These are phyloP conservation scores for Yarrowia divulgata DNA, from an alignment of 805 yeast genomes.

Conservation along the genomic window DNA sequence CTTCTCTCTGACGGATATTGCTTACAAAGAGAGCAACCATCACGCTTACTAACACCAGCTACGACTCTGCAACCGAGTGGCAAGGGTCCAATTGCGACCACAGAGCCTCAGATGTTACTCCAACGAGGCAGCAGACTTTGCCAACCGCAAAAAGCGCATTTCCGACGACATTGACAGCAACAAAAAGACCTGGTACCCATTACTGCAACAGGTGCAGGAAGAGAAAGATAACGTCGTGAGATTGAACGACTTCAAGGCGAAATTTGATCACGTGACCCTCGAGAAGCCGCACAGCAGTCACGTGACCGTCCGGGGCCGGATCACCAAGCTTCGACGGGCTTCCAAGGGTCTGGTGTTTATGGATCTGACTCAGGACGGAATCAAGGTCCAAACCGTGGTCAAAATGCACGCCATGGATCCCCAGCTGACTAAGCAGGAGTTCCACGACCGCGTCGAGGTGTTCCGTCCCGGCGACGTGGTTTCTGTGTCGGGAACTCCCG, in stretches of 20 bases:
- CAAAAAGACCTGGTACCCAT: constrained; percentile 39
- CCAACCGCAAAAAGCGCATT: constrained; percentile 38
- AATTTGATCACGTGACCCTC: constrained; percentile 13
- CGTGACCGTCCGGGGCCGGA: constrained; percentile 61
- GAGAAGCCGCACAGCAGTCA: constrained; percentile 9
- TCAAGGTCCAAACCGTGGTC: constrained; percentile 67
- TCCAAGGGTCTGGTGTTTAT: constrained; percentile 75
- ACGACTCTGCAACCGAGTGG: background rate
- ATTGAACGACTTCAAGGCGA: constrained; percentile 39
- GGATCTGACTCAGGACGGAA: constrained; percentile 69
- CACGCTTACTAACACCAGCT: constrained; percentile 23
- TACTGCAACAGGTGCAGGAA: constrained; percentile 28
- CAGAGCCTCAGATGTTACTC: background rate
- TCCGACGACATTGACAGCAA: background rate
- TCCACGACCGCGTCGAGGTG: constrained; percentile 50
- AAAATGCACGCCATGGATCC: constrained; percentile 56
- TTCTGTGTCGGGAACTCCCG: constrained; percentile 71
- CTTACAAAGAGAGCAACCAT: background rate
- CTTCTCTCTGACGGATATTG: constrained; percentile 31
- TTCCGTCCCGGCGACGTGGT: constrained; percentile 78
- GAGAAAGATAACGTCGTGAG: constrained; percentile 14
- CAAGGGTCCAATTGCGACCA: background rate
- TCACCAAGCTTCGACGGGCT: constrained; percentile 63
- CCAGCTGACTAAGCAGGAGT: constrained; percentile 54
- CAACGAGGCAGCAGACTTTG: constrained; percentile 41